Conservation (phyloP, 305 asterid genomes). For the Striga hermonthica region DNA sequence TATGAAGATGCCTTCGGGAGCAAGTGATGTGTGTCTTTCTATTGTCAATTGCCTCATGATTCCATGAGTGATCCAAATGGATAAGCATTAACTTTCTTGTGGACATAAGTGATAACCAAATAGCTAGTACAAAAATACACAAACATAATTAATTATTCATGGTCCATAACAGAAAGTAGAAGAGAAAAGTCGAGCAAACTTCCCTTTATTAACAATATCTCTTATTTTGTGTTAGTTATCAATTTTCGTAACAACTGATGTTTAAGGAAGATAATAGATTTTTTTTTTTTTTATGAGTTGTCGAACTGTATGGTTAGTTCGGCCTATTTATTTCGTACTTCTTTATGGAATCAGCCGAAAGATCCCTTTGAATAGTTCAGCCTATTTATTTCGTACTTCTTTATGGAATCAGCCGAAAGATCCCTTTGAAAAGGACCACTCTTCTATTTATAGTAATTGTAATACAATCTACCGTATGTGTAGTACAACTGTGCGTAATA, state of each 20-base stretch:
- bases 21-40: slow-evolving; percentile 37
- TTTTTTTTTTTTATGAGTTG: no score
- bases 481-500: no score
- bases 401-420: no score
- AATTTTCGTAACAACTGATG: no score
- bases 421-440: no score
- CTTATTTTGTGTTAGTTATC: neutral
- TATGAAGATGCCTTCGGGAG: slow-evolving; percentile 33
- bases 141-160: neutral
- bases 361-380: no score
- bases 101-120: slow-evolving; percentile 40
- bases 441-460: no score
- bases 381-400: neutral
- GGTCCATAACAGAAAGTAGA: neutral
- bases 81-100: slow-evolving; percentile 41
- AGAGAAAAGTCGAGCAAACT: neutral
- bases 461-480: no score
- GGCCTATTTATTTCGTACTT: neutral
- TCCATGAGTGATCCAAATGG: slow-evolving; percentile 34
- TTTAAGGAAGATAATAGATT: neutral
- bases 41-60: slow-evolving; percentile 22
- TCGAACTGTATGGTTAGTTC: no score
- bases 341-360: no score
- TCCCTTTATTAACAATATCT: neutral
- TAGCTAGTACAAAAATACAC: slow-evolving; percentile 12